Percentiles rank a stretch among this genome's conserved stretches.
phyloP scores from a whole-genome alignment of 2,329 filamentous ascomycete genomes.

The Xylariomycetidae sp. region DNA sequence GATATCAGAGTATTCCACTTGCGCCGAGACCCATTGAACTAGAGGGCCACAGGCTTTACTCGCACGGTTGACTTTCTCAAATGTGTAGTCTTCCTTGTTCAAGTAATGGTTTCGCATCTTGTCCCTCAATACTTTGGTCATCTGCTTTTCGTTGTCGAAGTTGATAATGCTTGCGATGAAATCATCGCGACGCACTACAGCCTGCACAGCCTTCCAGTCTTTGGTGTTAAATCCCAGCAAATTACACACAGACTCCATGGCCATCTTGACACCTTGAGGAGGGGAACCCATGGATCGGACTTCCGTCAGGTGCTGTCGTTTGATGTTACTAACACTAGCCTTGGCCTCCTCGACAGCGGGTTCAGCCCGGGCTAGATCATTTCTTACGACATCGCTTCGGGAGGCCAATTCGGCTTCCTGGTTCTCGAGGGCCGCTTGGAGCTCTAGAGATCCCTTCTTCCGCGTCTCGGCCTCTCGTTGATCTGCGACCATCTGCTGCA shows the following conservation, averaged over 20 bases:
- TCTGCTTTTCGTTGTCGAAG: constrained; percentile 92
- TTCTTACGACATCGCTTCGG: constrained; percentile 77
- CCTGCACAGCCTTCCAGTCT: constrained; percentile 89
- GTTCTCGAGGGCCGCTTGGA: constrained; percentile 79
- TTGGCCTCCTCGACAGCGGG: constrained; percentile 90
- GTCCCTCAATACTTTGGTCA: constrained; percentile 75
- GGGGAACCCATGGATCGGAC: constrained; percentile 95
- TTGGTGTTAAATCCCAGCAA: constrained; percentile 84
- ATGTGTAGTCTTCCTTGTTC: constrained; percentile 91
- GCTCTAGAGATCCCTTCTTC: constrained; percentile 81
- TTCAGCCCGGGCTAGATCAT: constrained; percentile 85
- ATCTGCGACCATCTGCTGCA: constrained; percentile 95
- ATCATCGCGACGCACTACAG: constrained; percentile 84
- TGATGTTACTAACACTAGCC: constrained; percentile 97
- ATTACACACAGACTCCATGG: constrained; percentile 94
- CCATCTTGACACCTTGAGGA: constrained; percentile 82
- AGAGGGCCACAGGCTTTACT: constrained; percentile 95
- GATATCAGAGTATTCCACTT: constrained; percentile 97
- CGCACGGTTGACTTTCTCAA: constrained; percentile 91
- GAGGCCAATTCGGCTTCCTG: constrained; percentile 84
- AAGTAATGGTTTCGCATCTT: constrained; percentile 94
- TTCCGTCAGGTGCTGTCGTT: constrained; percentile 93
- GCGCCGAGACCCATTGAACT: constrained; percentile 94
- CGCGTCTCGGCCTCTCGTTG: constrained; percentile 91
- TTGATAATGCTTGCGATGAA: constrained; percentile 98